A percentile compares a stretch with the other conserved stretches of the same genome.
Evolutionary conservation across 2,329 filamentous ascomycete genomes (phyloP).

Genomic region (Exophiala mesophila): DNA sequence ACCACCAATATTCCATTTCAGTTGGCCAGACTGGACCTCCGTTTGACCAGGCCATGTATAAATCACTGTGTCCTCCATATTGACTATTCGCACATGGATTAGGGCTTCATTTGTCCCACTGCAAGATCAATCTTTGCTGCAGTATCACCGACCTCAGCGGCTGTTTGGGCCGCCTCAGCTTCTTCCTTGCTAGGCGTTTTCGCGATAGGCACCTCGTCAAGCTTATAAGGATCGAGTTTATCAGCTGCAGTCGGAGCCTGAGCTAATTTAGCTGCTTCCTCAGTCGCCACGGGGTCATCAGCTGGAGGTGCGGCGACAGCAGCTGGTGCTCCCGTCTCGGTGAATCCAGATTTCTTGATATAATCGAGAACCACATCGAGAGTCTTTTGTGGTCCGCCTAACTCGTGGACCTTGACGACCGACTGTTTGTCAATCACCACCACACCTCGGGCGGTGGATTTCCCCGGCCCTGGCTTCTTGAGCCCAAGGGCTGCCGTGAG

Average conservation of each 20-base stretch:
- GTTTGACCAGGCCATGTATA: too few relatives aligned
- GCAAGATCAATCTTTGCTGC: slow-evolving; percentile 20
- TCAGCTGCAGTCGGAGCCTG: slow-evolving; percentile 2
- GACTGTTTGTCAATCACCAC: slow-evolving; percentile 80
- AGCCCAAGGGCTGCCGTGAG: slow-evolving; percentile 85
- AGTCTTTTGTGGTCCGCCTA: slow-evolving; percentile 73
- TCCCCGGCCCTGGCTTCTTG: slow-evolving; percentile 68
- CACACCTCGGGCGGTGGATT: slow-evolving; percentile 72
- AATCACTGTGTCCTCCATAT: too few relatives aligned
- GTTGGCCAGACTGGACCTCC: too few relatives aligned
- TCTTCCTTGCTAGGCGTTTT: slow-evolving; percentile 20
- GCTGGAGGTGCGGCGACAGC: slow-evolving; percentile 13
- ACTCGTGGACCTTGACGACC: slow-evolving; percentile 69
- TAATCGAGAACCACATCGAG: slow-evolving; percentile 70
- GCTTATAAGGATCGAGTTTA: slow-evolving; percentile 14
- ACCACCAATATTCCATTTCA: too few relatives aligned
- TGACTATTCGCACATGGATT: too few relatives aligned
- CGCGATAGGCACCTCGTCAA: slow-evolving; percentile 22
- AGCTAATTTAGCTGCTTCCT: slow-evolving; percentile 16
- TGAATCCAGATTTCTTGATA: slow-evolving; percentile 18
- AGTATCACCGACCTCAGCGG: slow-evolving; percentile 22
- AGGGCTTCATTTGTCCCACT: slow-evolving; percentile 8
- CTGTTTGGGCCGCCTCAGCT: slow-evolving; percentile 20
- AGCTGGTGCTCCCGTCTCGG: slow-evolving; percentile 12
- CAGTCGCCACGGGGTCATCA: slow-evolving; percentile 14